These are phyloP conservation scores for Euphorbia pulcherrima DNA, from an alignment of 345 rosid genomes.

Conservation along the genomic window DNA sequence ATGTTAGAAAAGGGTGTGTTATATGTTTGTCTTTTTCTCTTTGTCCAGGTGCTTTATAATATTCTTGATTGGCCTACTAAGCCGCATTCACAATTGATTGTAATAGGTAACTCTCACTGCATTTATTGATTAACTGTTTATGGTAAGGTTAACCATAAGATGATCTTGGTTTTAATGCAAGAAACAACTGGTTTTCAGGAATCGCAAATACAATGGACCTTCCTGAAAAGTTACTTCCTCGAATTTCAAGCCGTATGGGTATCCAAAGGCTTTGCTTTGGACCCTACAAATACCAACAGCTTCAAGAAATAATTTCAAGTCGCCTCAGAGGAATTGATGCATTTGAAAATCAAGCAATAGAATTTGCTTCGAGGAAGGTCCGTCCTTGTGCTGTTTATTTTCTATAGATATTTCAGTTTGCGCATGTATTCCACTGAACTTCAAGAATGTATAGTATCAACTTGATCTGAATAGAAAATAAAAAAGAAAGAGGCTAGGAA, in stretches of 20 bases:
- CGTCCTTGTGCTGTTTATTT: slow-evolving; percentile 7
- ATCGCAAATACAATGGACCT: slow-evolving; percentile 99
- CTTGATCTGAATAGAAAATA: too few relatives aligned
- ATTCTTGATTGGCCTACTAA: slow-evolving; percentile 96
- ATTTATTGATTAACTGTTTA: neutral
- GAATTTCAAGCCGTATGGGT: slow-evolving; percentile 95
- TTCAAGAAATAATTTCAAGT: slow-evolving; percentile 86
- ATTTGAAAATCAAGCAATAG: slow-evolving; percentile 89
- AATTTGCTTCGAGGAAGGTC: slow-evolving; percentile 93
- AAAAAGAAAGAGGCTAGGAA: too few relatives aligned
- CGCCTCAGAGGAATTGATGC: slow-evolving; percentile 75
- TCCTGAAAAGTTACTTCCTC: slow-evolving; percentile 95
- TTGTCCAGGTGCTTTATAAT: slow-evolving; percentile 66
- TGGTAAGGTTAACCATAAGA: slow-evolving; percentile 2
- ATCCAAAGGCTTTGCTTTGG: slow-evolving; percentile 94
- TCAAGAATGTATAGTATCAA: too few relatives aligned
- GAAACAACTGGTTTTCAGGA: slow-evolving; percentile 39
- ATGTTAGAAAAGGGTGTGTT: neutral
- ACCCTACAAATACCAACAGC: slow-evolving; percentile 85
- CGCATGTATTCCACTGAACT: neutral
- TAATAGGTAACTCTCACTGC: slow-evolving; percentile 47
- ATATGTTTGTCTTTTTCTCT: slow-evolving; percentile 8
- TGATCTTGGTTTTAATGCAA: neutral
- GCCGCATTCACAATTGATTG: slow-evolving; percentile 75
- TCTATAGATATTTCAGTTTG: neutral